Conservation (phyloP, 495 filamentous ascomycete species). For the Rusavskia elegans region DNA sequence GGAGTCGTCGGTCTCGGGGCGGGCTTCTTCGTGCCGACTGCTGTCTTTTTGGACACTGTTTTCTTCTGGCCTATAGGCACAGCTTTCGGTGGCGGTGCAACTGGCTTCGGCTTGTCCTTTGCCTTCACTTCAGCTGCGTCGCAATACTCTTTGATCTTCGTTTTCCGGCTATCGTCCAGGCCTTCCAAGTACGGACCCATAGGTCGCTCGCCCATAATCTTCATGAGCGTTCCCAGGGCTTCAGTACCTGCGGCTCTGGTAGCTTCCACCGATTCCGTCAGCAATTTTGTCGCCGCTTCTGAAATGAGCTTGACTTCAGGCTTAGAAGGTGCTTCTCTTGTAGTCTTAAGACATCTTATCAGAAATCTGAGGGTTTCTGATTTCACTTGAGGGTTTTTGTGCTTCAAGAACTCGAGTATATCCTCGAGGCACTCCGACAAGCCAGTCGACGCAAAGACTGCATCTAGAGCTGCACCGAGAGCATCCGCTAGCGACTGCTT, state of each 20-base stretch:
- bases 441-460: constrained; percentile 64
- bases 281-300: constrained; percentile 70
- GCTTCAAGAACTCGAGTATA: constrained; percentile 64
- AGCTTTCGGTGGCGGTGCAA: constrained; percentile 45
- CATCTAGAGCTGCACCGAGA: constrained; percentile 67
- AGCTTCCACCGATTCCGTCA: constrained; percentile 74
- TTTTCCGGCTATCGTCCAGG: constrained; percentile 88
- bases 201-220: constrained; percentile 92
- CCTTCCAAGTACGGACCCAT: constrained; percentile 94
- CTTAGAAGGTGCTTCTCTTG: constrained; percentile 65
- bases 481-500: constrained; percentile 82
- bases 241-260: constrained; percentile 81
- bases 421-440: constrained; percentile 80
- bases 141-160: constrained; percentile 89
- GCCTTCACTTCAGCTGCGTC: constrained; percentile 90
- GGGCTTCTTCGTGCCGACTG: constrained; percentile 34
- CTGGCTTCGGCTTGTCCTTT: constrained; percentile 87
- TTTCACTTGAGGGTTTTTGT: constrained; percentile 97
- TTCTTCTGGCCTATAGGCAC: constrained; percentile 23
- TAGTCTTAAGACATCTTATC: constrained; percentile 71
- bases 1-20: constrained; percentile 36
- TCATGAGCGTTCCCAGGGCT: constrained; percentile 88
- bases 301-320: constrained; percentile 72
- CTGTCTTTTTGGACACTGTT: constrained; percentile 37
- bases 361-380: constrained; percentile 85